These are phyloP conservation scores for Hyaloperonospora arabidopsidis DNA, from an alignment of 352 stramenopile species.

Conservation along the genomic window DNA sequence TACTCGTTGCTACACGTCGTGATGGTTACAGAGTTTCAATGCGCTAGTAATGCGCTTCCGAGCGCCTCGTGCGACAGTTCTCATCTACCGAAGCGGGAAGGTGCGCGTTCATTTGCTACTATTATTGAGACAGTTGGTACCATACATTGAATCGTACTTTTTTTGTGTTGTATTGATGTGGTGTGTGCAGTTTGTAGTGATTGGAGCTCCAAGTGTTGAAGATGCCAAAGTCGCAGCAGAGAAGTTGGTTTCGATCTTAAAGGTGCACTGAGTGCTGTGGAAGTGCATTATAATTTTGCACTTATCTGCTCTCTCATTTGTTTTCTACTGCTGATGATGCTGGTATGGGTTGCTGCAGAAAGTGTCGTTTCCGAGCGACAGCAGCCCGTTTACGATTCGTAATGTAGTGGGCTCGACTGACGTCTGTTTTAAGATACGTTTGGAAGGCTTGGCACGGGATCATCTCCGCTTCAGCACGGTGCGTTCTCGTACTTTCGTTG, in stretches of 20 bases:
- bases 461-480: constrained; percentile 68
- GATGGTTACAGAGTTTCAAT: constrained; percentile 38
- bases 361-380: constrained; percentile 41
- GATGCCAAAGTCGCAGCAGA: constrained; percentile 38
- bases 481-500: constrained; percentile 5
- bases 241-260: constrained; percentile 52
- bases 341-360: constrained; percentile 30
- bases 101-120: constrained; percentile 13
- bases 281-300: neutral
- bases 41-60: constrained; percentile 61
- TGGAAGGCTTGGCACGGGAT: constrained; percentile 58
- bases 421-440: constrained; percentile 75
- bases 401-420: constrained; percentile 91
- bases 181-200: constrained; percentile 47
- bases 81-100: constrained; percentile 64
- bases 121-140: neutral
- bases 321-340: neutral
- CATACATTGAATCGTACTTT: neutral
- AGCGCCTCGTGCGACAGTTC: constrained; percentile 41
- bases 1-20: neutral
- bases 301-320: neutral
- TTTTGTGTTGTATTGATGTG: neutral
- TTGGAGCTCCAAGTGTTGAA: constrained; percentile 38
- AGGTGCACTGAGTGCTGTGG: constrained; percentile 21
- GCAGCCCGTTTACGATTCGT: constrained; percentile 39